phyloP scores from a whole-genome alignment of 2,329 filamentous ascomycete species.

The Pseudogymnoascus sp. region DNA sequence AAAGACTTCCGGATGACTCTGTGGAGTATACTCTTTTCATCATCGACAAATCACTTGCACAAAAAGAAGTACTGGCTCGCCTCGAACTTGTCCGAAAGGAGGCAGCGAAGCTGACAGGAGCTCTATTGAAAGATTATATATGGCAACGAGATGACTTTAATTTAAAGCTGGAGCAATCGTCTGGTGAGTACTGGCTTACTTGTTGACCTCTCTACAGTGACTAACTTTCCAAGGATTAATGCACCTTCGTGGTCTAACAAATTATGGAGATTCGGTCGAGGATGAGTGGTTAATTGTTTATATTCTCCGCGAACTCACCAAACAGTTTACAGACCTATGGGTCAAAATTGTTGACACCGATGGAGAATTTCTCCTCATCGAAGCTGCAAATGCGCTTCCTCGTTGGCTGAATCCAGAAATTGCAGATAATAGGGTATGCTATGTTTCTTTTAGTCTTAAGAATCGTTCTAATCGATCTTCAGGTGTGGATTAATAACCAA shows the following conservation, averaged over 20 bases:
- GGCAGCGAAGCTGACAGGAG: conserved; percentile 52
- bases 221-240: conserved; percentile 34
- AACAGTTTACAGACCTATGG: conserved; percentile 66
- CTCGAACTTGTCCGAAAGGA: conserved; percentile 67
- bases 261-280: conserved; percentile 89
- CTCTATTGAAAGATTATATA: conserved; percentile 74
- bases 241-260: conserved; percentile 69
- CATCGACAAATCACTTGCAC: conserved; percentile 48
- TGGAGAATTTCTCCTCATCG: conserved; percentile 90
- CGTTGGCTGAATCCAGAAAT: conserved; percentile 89
- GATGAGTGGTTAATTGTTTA: conserved; percentile 98
- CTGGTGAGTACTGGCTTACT: conserved; percentile 38
- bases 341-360: conserved; percentile 77
- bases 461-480: conserved; percentile 15
- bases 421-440: conserved; percentile 62
- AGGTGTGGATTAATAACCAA: conserved; percentile 79
- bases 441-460: not conserved
- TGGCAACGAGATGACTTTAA: conserved; percentile 85
- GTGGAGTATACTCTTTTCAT: conserved; percentile 78
- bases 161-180: conserved; percentile 53
- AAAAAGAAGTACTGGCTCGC: conserved; percentile 47
- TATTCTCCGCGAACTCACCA: conserved; percentile 73
- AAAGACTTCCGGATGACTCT: conserved; percentile 68
- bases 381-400: conserved; percentile 81
- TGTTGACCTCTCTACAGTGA: not conserved